These are phyloP conservation scores for Aspergillus sojae DNA, from an alignment of 2,329 filamentous ascomycete genomes.

Conservation along the genomic window DNA sequence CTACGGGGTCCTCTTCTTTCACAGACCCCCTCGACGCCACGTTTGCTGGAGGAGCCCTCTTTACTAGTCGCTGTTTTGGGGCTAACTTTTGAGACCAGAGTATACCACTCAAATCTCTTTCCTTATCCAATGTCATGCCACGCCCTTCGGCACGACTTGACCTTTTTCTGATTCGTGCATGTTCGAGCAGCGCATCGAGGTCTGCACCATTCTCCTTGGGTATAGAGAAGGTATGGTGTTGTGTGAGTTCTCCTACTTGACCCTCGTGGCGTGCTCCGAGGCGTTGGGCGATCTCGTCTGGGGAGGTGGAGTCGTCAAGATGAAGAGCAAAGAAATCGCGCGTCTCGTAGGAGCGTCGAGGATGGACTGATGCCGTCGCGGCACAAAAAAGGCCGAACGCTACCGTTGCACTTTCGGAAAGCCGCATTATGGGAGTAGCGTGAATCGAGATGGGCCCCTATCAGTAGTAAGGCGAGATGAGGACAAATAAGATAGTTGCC, in stretches of 20 bases:
- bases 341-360: constrained; percentile 70
- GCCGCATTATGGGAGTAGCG: constrained; percentile 25
- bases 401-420: constrained; percentile 24
- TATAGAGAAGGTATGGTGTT: constrained; percentile 86
- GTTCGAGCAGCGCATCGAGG: constrained; percentile 54
- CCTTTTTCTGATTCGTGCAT: constrained; percentile 60
- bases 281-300: constrained; percentile 67
- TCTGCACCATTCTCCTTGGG: constrained; percentile 59
- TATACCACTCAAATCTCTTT: constrained; percentile 70
- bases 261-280: constrained; percentile 82
- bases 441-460: constrained; percentile 5
- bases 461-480: constrained; percentile 16
- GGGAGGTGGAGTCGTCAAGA: constrained; percentile 67
- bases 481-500: constrained; percentile 20
- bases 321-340: constrained; percentile 95
- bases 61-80: constrained; percentile 63
- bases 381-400: constrained; percentile 43
- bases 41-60: constrained; percentile 52
- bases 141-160: constrained; percentile 54
- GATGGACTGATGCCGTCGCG: constrained; percentile 52
- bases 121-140: constrained; percentile 18
- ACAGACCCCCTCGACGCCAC: constrained; percentile 44
- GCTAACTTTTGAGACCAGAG: constrained; percentile 79
- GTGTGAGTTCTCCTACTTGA: constrained; percentile 71
- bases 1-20: constrained; percentile 45